Evolutionary conservation across 1,284 basidiomycete species (phyloP), one percentile per base, ranked within the genome.

Genomic region (Cystobasidium sp.): DNA sequence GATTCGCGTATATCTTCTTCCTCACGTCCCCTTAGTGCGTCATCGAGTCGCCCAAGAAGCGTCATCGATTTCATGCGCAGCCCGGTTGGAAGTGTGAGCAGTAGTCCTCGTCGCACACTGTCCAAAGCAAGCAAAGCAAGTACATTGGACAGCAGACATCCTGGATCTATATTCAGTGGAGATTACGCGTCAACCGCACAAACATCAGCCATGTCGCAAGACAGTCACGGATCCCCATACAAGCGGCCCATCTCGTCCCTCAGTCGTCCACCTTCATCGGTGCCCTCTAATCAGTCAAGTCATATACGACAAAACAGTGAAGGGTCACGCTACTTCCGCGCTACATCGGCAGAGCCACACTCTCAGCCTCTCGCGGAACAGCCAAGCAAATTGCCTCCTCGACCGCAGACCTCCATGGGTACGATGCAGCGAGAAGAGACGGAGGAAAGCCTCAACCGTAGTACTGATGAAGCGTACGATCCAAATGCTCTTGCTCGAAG

Each of bases 11-110:
- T 53, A 16, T 66, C 70, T 16, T 65, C 62, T 18, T n/a, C 43
- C n/a, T 73, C 70, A 10, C 47, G 70, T 6, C 49, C 62, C 12
- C 37, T 73, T 10, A 73, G 70, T n/a, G 70, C 70, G 52, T 71
- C 68, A 43, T 73, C 70, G 7, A 66, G 63, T 53, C 49, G 70
- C 3, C 70, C 70, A 22, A 31, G 63, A 12, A 73, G 70, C 37
- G 70, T 73, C 2, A 65, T 73, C 37, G 70, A 73, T 39, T 73
- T 73, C 44, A 66, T 73, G 70, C 70, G 62, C 20, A 73, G 70
- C 41, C 70, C 70, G 6, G 62, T 51, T 18, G 52, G 53, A 31
- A 73, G 62, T 37, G 46, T 62, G 24, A 46, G 51, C 10, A 66
- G 62, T 20, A 64, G 53, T 46, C 70, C 70, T 16, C 70, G 70